Percentiles rank a stretch among this genome's conserved stretches.
Evolutionary conservation across 805 yeast species (phyloP).

Genomic region (Candida manassasensis): DNA sequence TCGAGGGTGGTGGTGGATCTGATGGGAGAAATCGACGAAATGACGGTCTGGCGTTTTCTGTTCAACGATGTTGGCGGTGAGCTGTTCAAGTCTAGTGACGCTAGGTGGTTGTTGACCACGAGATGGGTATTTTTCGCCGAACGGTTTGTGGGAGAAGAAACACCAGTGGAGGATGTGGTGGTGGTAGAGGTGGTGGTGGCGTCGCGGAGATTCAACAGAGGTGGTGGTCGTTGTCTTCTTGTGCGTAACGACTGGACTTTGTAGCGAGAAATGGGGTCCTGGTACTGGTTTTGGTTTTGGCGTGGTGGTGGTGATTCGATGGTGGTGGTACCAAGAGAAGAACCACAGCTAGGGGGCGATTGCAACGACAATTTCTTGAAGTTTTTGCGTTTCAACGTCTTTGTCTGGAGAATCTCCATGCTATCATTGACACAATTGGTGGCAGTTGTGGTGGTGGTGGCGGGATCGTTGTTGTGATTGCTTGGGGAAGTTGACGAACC

Average conservation of each 20-base stretch:
- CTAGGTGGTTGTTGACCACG: background rate
- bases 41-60: slow-evolving; percentile 38
- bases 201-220: slow-evolving; percentile 18
- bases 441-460: background rate
- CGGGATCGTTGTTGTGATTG: slow-evolving; percentile 1
- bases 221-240: slow-evolving; percentile 28
- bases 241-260: slow-evolving; percentile 14
- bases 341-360: slow-evolving; percentile 8
- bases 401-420: slow-evolving; percentile 26
- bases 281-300: slow-evolving; percentile 1
- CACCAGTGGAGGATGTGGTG: background rate
- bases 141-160: too few relatives aligned
- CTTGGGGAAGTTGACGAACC: too few relatives aligned
- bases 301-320: background rate
- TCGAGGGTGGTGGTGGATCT: slow-evolving; percentile 21
- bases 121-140: background rate
- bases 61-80: background rate
- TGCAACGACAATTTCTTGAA: slow-evolving; percentile 31
- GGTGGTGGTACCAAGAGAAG: slow-evolving; percentile 1
- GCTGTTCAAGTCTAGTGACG: background rate
- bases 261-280: slow-evolving; percentile 7
- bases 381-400: slow-evolving; percentile 37
- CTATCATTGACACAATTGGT: slow-evolving; percentile 5
- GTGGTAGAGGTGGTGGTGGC: slow-evolving; percentile 3
- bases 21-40: slow-evolving; percentile 40